Evolutionary conservation across 306 rosid genomes (phyloP), one percentile per base, ranked within the genome.

Genomic region (Cicer chorassanicum): DNA sequence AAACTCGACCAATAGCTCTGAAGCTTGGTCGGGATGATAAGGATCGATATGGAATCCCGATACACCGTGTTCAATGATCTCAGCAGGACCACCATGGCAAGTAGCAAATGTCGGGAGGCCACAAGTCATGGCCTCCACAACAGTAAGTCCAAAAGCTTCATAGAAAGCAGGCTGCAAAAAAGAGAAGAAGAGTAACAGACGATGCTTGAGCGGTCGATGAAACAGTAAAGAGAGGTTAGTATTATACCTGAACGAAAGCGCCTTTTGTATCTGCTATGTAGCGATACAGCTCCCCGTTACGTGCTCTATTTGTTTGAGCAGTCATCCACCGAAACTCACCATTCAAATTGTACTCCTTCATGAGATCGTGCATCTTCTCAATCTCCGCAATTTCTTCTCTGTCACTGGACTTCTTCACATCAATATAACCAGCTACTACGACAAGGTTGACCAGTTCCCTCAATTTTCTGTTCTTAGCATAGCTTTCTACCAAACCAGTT

Each of bases 111-210:
- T 90, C 0, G 99, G 99, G 49, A 92, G 97, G 41, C 93, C 97
- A 85, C 92, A 84, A 34, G 91, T 92, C 99, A 94, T 90, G 62
- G 96, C 92, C 89, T 90, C 99, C 77, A 94, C 95, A 65, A 94
- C 99, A 39, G 99, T 94, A 42, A 94, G 96, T 46, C 99, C 99
- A 80, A 94, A 94, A 12, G 97, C 99, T 86, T 94, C 99, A 79
- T 94, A 92, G 69, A 94, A 82, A 45, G 96, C 99, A 79, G 99
- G 99, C 97, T 92, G 93, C 81, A 78, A 74, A 56, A 56, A 68
- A 44, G 48, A 81, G 6, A 68, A 16, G 51, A 40, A 34, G 34
- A 59, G 65, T 54, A 60, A 73, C 61, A 24, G 54, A 44, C 12
- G 24, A 77, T 6, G 62, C 61, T 40, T 6, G 14, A 16, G 38